Evolutionary conservation across 1,284 basidiomycete species (phyloP).

Genomic region (Sporisorium scitamineum): DNA sequence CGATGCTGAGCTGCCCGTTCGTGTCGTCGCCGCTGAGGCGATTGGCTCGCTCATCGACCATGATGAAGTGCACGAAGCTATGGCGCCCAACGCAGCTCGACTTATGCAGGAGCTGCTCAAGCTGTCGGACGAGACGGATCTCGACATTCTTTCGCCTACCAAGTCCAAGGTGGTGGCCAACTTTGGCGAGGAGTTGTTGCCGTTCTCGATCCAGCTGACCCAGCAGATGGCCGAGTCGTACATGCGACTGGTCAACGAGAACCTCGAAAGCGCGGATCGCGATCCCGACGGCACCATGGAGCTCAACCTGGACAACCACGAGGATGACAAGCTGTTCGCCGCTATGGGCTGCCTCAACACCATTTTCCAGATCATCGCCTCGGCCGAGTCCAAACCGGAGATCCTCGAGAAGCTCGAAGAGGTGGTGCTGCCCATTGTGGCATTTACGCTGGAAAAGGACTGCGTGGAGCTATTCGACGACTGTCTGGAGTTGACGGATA

Average conservation of each 20-base stretch:
- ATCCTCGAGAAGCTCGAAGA: slow-evolving; percentile 84
- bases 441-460: slow-evolving; percentile 75
- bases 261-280: slow-evolving; percentile 72
- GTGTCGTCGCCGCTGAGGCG: slow-evolving; percentile 84
- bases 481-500: slow-evolving; percentile 87
- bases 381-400: slow-evolving; percentile 80
- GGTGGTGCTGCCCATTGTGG: slow-evolving; percentile 82
- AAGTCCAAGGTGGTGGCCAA: slow-evolving; percentile 87
- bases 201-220: slow-evolving; percentile 85
- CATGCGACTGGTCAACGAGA: slow-evolving; percentile 73
- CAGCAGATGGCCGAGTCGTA: slow-evolving; percentile 75
- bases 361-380: slow-evolving; percentile 73
- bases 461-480: slow-evolving; percentile 81
- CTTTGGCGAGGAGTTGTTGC: slow-evolving; percentile 85
- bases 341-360: slow-evolving; percentile 80
- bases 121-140: slow-evolving; percentile 87
- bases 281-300: slow-evolving; percentile 68
- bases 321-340: slow-evolving; percentile 71
- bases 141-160: slow-evolving; percentile 83
- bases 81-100: slow-evolving; percentile 84
- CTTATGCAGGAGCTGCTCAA: slow-evolving; percentile 91
- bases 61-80: slow-evolving; percentile 77
- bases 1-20: slow-evolving; percentile 83
- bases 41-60: slow-evolving; percentile 82
- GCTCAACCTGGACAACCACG: slow-evolving; percentile 80